Evolutionary conservation across 768 basidiomycete species (phyloP).

Genomic region (Imleria badia): DNA sequence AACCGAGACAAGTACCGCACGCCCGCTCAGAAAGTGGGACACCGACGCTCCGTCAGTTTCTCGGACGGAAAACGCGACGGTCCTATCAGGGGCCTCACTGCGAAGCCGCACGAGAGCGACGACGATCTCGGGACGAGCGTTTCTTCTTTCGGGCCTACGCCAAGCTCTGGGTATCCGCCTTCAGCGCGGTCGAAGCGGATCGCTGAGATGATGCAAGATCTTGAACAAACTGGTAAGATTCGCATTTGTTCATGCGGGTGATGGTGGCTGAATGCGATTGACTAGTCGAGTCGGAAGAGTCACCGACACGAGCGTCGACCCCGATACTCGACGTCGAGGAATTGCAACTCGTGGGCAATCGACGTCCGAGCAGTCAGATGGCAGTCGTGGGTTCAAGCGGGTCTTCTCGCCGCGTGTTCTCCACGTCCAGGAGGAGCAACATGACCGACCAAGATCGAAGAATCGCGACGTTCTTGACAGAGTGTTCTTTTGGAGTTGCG

Average conservation of each 20-base stretch:
- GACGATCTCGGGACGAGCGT: slow-evolving; percentile 31
- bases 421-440: slow-evolving; percentile 43
- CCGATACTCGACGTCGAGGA: slow-evolving; percentile 46
- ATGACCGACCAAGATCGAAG: slow-evolving; percentile 32
- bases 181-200: slow-evolving; percentile 81
- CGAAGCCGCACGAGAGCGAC: slow-evolving; percentile 37
- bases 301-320: slow-evolving; percentile 55
- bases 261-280: not conserved
- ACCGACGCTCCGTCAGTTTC: slow-evolving; percentile 92
- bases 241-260: slow-evolving; percentile 22
- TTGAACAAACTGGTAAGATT: slow-evolving; percentile 67
- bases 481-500: slow-evolving; percentile 95
- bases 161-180: slow-evolving; percentile 39
- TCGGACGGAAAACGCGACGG: slow-evolving; percentile 92
- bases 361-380: slow-evolving; percentile 39
- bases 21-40: slow-evolving; percentile 48
- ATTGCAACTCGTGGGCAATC: slow-evolving; percentile 45
- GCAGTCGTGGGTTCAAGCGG: slow-evolving; percentile 19
- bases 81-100: slow-evolving; percentile 68
- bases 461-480: slow-evolving; percentile 81
- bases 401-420: slow-evolving; percentile 42
- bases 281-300: slow-evolving; percentile 42
- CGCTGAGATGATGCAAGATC: slow-evolving; percentile 70
- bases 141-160: slow-evolving; percentile 17
- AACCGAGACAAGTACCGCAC: slow-evolving; percentile 51